A percentile compares a stretch with the other conserved stretches of the same genome.
These are phyloP conservation scores for Kwoniella dendrophila DNA, from an alignment of 768 basidiomycete species.

Conservation along the genomic window DNA sequence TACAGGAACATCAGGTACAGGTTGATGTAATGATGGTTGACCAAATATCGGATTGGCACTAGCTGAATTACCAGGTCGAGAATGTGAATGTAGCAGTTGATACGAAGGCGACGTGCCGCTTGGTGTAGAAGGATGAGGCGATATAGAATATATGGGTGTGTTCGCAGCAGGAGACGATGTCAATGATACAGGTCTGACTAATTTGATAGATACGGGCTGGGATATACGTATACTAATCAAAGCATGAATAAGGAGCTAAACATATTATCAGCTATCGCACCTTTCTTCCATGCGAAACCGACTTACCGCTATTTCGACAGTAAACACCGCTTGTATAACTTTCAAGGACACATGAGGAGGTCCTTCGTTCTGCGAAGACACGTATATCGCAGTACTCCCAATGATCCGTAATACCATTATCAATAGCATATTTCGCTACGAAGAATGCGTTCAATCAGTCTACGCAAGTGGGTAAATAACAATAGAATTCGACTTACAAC, in stretches of 20 bases:
- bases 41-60: conserved; percentile 51
- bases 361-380: neutral
- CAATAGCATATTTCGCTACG: conserved; percentile 40
- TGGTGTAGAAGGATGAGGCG: neutral
- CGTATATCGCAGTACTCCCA: neutral
- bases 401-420: conserved; percentile 23
- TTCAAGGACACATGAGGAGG: neutral
- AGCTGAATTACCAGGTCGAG: neutral
- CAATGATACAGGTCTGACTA: conserved; percentile 34
- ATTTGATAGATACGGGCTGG: conserved; percentile 32
- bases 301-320: conserved; percentile 29
- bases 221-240: conserved; percentile 22
- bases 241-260: conserved; percentile 31
- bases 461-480: conserved; percentile 8
- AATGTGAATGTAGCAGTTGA: conserved; percentile 1
- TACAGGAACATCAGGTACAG: neutral
- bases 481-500: conserved; percentile 34
- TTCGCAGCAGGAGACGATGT: neutral
- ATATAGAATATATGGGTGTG: conserved; percentile 1
- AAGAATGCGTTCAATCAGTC: neutral
- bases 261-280: neutral
- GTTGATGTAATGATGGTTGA: conserved; percentile 36
- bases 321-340: neutral
- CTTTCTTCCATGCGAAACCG: neutral
- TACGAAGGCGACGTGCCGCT: neutral